These are phyloP conservation scores for Citrullus amarus DNA, from an alignment of 306 rosid species.

Conservation along the genomic window DNA sequence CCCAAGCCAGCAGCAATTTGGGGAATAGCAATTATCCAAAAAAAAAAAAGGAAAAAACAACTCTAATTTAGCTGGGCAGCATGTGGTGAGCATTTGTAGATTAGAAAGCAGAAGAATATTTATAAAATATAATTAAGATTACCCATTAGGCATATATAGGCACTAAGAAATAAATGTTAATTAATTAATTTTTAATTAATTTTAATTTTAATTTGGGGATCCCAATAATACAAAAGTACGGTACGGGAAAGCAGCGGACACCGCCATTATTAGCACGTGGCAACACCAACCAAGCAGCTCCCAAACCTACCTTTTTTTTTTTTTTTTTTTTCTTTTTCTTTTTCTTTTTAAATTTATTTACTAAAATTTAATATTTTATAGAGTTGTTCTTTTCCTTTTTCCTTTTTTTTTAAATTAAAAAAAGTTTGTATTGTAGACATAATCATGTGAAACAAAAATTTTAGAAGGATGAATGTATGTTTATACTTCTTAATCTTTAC, in stretches of 20 bases:
- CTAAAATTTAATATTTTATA: neutral
- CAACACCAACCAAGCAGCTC: constrained; percentile 23
- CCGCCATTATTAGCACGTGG: constrained; percentile 45
- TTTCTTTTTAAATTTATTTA: neutral
- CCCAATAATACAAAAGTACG: constrained; percentile 28
- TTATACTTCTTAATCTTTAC: neutral
- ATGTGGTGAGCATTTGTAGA: neutral
- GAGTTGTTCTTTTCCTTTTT: neutral
- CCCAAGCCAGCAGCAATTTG: neutral
- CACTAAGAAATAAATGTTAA: neutral
- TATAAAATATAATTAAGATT: neutral
- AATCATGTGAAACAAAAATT: neutral
- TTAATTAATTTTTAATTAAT: neutral
- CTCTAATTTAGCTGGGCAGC: neutral
- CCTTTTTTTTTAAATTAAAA: neutral
- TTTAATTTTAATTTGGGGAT: constrained; percentile 20
- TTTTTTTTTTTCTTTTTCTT: neutral
- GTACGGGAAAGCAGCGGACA: constrained; percentile 25
- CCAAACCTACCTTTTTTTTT: neutral
- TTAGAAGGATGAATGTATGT: neutral
- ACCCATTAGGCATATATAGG: neutral
- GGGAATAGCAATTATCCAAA: neutral
- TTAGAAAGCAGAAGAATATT: neutral
- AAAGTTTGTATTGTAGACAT: neutral
- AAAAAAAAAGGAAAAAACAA: neutral